Evolutionary conservation across 805 yeast species (phyloP), one percentile per base, ranked within the genome.

Genomic region (Priceomyces haplophilus): DNA sequence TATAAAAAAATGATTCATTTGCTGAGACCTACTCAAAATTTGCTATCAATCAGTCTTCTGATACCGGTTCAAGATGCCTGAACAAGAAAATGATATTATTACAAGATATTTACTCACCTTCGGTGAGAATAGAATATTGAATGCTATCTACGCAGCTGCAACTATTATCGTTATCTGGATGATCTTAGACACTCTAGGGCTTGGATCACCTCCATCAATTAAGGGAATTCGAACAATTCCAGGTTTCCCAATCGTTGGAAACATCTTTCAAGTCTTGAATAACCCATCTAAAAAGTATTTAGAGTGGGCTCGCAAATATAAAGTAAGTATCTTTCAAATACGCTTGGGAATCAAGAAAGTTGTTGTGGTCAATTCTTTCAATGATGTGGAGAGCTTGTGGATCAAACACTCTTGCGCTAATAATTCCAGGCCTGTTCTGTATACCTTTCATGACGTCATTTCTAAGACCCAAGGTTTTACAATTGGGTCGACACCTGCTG

Each of bases 401-500:
- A 58, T 74, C 20, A 52, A 51, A 12, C 46, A 59, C 34, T 64
- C 80, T 6, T 56, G 67, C 25, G 76, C 81, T 3, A 78, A 77
- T 46, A 82, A 79, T 51, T 85, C 91, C 1, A 65, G 95, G 33
- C 93, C 93, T 0, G 60, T 71, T 16, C 66, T 76, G 41, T 78
- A 77, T 58, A 83, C 89, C 1, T 85, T 86, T 61, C 93, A 86
- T 61, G 64, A 70, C 15, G 69, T 84, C 2, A 67, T 84, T 34
- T 73, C 84, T 0, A 60, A 68, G 18, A 69, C 77, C 0, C 79
- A 75, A 42, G 80, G 83, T 0, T 78, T 72, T 49, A 82, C 88
- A 0, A 68, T 82, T 13, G 88, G 88, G 0, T 78, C 85, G 1
- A 81, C 85, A 0, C 87, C 87, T 1, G 72, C 66, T 44, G 76